phyloP scores from a whole-genome alignment of 139 green algal species.

The Nannochloris sp. region DNA sequence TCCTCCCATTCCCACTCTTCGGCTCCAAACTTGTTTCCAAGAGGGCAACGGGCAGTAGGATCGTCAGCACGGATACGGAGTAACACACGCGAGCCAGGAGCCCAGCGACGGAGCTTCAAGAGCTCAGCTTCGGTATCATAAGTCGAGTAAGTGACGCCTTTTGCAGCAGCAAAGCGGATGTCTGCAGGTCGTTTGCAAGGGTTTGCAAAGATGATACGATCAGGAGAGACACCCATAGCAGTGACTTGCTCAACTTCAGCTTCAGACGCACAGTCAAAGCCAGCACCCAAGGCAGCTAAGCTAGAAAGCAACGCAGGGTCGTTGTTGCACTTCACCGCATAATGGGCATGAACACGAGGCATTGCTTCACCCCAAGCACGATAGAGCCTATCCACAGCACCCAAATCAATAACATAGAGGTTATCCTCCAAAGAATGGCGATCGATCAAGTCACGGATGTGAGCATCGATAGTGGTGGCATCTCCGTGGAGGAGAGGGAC shows the following conservation, averaged over 20 bases:
- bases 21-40: slow-evolving; percentile 81
- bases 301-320: slow-evolving; percentile 72
- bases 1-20: slow-evolving; percentile 40
- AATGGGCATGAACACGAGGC: slow-evolving; percentile 80
- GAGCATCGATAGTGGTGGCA: slow-evolving; percentile 15
- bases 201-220: slow-evolving; percentile 88
- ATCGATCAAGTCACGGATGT: slow-evolving; percentile 19
- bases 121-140: slow-evolving; percentile 91
- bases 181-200: slow-evolving; percentile 85
- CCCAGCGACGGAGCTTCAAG: slow-evolving; percentile 51
- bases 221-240: slow-evolving; percentile 58
- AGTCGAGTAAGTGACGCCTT: slow-evolving; percentile 70
- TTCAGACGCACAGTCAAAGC: slow-evolving; percentile 91
- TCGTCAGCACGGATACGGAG: slow-evolving; percentile 85
- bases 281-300: slow-evolving; percentile 74
- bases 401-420: slow-evolving; percentile 86
- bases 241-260: slow-evolving; percentile 80
- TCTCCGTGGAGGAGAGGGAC: not conserved
- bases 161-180: slow-evolving; percentile 43
- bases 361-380: slow-evolving; percentile 59
- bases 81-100: slow-evolving; percentile 40
- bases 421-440: slow-evolving; percentile 56
- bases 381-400: slow-evolving; percentile 28
- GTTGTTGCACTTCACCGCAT: slow-evolving; percentile 92
- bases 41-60: slow-evolving; percentile 36